These are phyloP conservation scores for Venturia carpophila DNA, from an alignment of 2,329 filamentous ascomycete genomes.

Conservation along the genomic window DNA sequence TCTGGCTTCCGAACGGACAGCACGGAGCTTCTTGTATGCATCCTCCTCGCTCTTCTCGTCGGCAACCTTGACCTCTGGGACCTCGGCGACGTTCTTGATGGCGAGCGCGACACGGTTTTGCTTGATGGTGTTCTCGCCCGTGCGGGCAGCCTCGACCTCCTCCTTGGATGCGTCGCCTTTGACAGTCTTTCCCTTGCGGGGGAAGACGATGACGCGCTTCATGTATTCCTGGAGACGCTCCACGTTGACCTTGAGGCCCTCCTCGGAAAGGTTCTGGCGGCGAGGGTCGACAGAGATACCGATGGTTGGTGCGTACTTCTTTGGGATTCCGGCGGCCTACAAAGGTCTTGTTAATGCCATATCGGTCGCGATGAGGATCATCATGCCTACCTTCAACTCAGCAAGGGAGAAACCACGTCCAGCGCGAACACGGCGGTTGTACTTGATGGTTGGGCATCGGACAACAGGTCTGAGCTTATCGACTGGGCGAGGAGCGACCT, in stretches of 20 bases:
- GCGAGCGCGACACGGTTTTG: constrained; percentile 57
- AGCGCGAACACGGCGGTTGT: constrained; percentile 95
- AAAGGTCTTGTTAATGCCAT: constrained; percentile 22
- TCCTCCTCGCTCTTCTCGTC: constrained; percentile 64
- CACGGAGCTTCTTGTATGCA: constrained; percentile 80
- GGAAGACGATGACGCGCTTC: constrained; percentile 93
- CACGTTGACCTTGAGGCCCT: constrained; percentile 90
- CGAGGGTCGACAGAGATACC: constrained; percentile 95
- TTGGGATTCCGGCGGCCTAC: constrained; percentile 90
- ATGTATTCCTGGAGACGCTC: constrained; percentile 97
- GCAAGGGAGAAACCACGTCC: constrained; percentile 95
- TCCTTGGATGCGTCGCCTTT: constrained; percentile 81
- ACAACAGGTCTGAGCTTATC: constrained; percentile 95
- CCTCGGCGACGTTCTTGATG: constrained; percentile 61
- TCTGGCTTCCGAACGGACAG: constrained; percentile 75
- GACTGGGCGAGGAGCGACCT: constrained; percentile 90
- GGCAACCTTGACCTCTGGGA: constrained; percentile 76
- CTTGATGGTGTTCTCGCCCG: constrained; percentile 43
- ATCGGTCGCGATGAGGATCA: neutral
- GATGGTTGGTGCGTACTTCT: constrained; percentile 89
- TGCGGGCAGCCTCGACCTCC: constrained; percentile 63
- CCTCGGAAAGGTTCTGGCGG: constrained; percentile 94
- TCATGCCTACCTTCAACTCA: constrained; percentile 86
- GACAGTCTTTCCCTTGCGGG: constrained; percentile 93
- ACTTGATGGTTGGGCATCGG: constrained; percentile 95